Evolutionary conservation across 2,329 filamentous ascomycete species (phyloP), one percentile per base, ranked within the genome.

Genomic region (Penicillium oxalicum): DNA sequence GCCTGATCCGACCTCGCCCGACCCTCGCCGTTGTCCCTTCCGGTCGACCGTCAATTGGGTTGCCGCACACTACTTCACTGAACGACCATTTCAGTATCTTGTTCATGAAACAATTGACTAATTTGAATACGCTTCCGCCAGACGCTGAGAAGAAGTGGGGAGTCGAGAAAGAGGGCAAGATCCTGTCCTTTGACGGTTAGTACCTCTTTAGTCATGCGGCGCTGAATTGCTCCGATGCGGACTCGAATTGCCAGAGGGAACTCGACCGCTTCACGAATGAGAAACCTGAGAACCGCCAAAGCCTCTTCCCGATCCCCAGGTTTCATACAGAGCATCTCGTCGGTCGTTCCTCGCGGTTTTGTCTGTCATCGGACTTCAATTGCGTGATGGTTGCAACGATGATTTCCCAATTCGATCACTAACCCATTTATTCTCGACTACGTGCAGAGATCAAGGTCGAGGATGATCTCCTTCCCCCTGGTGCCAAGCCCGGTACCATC

Each of bases 391-490:
- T 28, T 7, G n/a, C 37, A 35, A 29, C 28, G 9, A 13, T 12
- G 33, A 5, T 5, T 34, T 5, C 24, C 36, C n/a, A 35, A 37
- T 28, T 38, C 18, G 2, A 35, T 8, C 24, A 41, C 50, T 51
- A 57, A 61, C 61, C 56, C 62, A 62, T 68, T 9, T 7, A 4
- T 40, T 34, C 47, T 44, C 40, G 37, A 11, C 41, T 26, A 7
- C 43, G 18, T 60, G 61, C 71, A 98, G 93, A 97, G 64, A 81
- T 98, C 76, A 86, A 86, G 77, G 74, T 69, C 58, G 81, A 86
- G 60, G 79, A 82, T n/a, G 93, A 98, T 73, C 87, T 98, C 51
- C 61, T 94, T 58, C 81, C 86, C 56, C 87, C 89, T 32, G 93
- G 93, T 77, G 90, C 87, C 63, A 73, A 81, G 63, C 76, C 83